Percentiles rank a stretch among this genome's conserved stretches.
phyloP scores from a whole-genome alignment of 2,329 filamentous ascomycete genomes.

The Beauveria brongniartii region DNA sequence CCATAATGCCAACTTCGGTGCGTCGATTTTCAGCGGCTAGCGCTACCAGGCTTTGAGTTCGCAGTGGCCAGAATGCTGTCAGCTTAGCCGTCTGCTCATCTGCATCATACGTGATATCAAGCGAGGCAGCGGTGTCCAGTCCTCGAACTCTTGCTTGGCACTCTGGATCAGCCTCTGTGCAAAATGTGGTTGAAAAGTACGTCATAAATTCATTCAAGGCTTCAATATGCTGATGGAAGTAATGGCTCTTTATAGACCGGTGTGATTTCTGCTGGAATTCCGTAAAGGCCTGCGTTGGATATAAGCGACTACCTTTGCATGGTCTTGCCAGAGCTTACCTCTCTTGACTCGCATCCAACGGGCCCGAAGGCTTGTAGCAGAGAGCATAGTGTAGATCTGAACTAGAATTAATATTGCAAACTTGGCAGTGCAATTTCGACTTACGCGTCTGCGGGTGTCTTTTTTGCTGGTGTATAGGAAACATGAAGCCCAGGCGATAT shows the following conservation, averaged over 20 bases:
- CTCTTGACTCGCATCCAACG: constrained; percentile 41
- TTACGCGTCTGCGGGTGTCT: constrained; percentile 16
- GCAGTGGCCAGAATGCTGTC: constrained; percentile 54
- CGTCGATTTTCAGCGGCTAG: constrained; percentile 39
- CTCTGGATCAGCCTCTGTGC: constrained; percentile 32
- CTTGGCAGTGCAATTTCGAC: not conserved
- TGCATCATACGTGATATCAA: constrained; percentile 73
- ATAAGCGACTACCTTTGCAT: constrained; percentile 13
- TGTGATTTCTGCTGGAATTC: constrained; percentile 32
- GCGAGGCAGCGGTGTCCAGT: constrained; percentile 45
- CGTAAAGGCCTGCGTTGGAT: constrained; percentile 50
- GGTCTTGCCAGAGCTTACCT: constrained; percentile 17
- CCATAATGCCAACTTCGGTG: constrained; percentile 75
- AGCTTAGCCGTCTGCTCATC: constrained; percentile 58
- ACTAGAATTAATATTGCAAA: not conserved
- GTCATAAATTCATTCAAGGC: constrained; percentile 45
- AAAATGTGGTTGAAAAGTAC: constrained; percentile 46
- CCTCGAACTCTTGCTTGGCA: constrained; percentile 42
- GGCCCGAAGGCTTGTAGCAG: constrained; percentile 49
- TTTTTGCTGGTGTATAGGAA: constrained; percentile 54
- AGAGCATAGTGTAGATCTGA: constrained; percentile 42
- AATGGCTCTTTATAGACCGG: constrained; percentile 44
- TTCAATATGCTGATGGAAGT: constrained; percentile 62
- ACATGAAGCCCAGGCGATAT: constrained; percentile 75
- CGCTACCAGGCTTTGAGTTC: constrained; percentile 31